phyloP scores from a whole-genome alignment of 805 yeast species.

The Wickerhamiella australiensis region DNA sequence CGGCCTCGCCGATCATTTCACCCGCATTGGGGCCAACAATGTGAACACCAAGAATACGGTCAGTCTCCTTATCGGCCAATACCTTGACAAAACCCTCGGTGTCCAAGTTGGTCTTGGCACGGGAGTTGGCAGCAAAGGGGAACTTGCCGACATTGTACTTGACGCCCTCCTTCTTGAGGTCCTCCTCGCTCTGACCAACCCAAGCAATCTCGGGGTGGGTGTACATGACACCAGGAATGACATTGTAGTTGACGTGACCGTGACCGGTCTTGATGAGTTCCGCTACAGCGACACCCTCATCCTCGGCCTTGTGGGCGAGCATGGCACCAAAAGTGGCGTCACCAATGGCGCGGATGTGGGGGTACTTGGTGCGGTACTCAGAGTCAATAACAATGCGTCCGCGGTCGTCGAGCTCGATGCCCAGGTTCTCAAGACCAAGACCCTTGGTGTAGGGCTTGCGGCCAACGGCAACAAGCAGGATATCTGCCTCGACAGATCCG shows the following conservation, averaged over 20 bases:
- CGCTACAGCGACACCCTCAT: slow-evolving; percentile 97
- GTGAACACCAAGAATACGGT: slow-evolving; percentile 91
- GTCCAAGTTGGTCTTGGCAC: slow-evolving; percentile 96
- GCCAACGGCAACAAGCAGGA: slow-evolving; percentile 92
- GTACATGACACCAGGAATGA: slow-evolving; percentile 98
- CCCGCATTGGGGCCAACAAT: slow-evolving; percentile 98
- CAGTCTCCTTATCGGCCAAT: slow-evolving; percentile 92
- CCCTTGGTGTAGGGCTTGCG: slow-evolving; percentile 96
- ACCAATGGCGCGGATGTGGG: slow-evolving; percentile 94
- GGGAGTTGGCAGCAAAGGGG: slow-evolving; percentile 97
- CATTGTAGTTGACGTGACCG: slow-evolving; percentile 97
- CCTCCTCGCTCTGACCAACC: slow-evolving; percentile 96
- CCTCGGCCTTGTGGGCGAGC: slow-evolving; percentile 99
- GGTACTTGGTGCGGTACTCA: slow-evolving; percentile 81
- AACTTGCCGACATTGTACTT: slow-evolving; percentile 90
- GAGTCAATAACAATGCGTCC: slow-evolving; percentile 92
- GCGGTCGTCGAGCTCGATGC: slow-evolving; percentile 79
- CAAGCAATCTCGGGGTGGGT: slow-evolving; percentile 99
- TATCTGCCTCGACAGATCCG: slow-evolving; percentile 80
- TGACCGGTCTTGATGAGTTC: slow-evolving; percentile 87
- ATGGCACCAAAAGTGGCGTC: slow-evolving; percentile 97
- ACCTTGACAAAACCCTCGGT: slow-evolving; percentile 96
- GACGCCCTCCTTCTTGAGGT: slow-evolving; percentile 84
- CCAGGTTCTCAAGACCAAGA: slow-evolving; percentile 75
- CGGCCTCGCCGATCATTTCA: slow-evolving; percentile 98